Evolutionary conservation across 2,329 filamentous ascomycete genomes (phyloP), one percentile per base, ranked within the genome.

Genomic region (Hypoxylon sp.): DNA sequence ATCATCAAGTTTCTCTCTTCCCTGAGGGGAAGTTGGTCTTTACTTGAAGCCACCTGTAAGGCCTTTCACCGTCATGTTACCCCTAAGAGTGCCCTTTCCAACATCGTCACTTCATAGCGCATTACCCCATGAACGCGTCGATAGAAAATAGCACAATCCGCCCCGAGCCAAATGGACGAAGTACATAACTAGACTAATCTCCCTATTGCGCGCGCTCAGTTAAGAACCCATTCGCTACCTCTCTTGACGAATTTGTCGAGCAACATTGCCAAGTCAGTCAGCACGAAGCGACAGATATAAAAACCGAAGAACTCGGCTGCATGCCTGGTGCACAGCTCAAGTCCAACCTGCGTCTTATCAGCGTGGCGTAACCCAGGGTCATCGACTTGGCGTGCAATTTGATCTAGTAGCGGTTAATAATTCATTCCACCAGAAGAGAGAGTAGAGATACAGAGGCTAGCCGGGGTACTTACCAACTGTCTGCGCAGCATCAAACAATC

Each of bases 301-400:
- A 99, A 97, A 14, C 91, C 94, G 78, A 99, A 99, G 80, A 99
- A 99, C 79, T 99, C 96, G 32, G 95, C 93, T 6, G 95, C 96
- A 78, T 97, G 95, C 41, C 95, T 88, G 34, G 94, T 94, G 77
- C 93, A 96, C 41, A 99, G 86, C 80, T 99, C 96, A 32, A 99
- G 87, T 8, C 96, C 96, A 56, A 99, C 94, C 76, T 97, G 94
- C 7, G 96, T 98, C 74, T 93, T 94, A 72, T 94, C 95, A 16
- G 93, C 94, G 79, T 96, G 93, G 72, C 92, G 92, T 58, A 98
- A 86, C 8, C 95, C 95, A 5, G 95, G 95, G 76, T 98, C 95
- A 77, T 97, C 95, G 48, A 97, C 94, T 82, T 97, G 95, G 70
- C 95, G 91, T 56, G 94, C 93, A 78, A 98, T 95, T 88, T 96